Base-by-base conservation (phyloP, 2,329 filamentous ascomycete species). In the Nothophaeocryptopus gaeumannii region DNA sequence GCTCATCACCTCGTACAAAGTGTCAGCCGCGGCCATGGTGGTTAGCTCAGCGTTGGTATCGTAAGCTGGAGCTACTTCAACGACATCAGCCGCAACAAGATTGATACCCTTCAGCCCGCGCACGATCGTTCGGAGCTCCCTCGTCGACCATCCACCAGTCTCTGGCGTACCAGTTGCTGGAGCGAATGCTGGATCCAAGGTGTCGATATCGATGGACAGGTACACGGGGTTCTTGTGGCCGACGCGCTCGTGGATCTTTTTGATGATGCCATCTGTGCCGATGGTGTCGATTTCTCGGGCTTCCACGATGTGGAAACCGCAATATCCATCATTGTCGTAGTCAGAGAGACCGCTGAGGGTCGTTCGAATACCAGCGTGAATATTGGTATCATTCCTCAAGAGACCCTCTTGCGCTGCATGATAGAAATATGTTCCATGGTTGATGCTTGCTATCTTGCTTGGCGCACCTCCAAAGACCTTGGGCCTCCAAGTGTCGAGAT, bases 361-460 rank as follows among this genome's bases (percentile, higher is more conserved):
- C 0, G 89, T 93, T 48, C 89, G 83, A 67, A 95, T 93, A 34
- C 89, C 89, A 12, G 88, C 89, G 67, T 95, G 89, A 70, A 95
- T 90, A 71, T 90, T 92, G 59, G 82, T 86, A 73, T 93, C 86
- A 65, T 93, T 95, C 55, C 78, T 78, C 14, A 95, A 75, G 12
- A 93, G 75, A 2, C 89, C 89, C 67, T 93, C 88, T 70, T 84
- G 81, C 1, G 85, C 73, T 0, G 88, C 89, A 66, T 92, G 87
- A 72, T 85, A 93, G 72, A 95, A 95, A 74, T 93, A 93, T 1
- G 88, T 93, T 36, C 89, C 89, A 72, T 93, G 60, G 72, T 93
- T 95, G 72, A 95, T 84, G 56, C 78, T 78, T 14, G 89, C 88
- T 34, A 84, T 81, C 53, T 90, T 80, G 26, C 82, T 86, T 0